Evolutionary conservation across 2,329 filamentous ascomycete genomes (phyloP).

Genomic region (Diaporthe humulicola): DNA sequence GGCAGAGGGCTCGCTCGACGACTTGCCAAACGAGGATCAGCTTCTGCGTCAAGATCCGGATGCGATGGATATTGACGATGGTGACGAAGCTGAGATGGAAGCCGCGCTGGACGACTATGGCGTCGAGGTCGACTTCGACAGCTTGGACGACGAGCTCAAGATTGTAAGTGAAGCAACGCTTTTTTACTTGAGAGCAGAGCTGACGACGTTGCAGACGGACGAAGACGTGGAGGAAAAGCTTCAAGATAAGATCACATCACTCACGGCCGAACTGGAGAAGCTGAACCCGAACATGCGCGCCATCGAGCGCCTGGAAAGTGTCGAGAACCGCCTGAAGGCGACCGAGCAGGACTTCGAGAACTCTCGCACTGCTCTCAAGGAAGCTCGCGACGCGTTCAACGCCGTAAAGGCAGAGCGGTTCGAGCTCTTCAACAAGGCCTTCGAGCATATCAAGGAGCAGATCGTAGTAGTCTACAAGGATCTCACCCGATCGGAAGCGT

Average conservation of each 20-base stretch:
- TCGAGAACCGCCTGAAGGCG: slow-evolving; percentile 83
- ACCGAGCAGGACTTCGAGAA: slow-evolving; percentile 93
- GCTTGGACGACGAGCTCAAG: slow-evolving; percentile 85
- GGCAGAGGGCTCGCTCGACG: slow-evolving; percentile 80
- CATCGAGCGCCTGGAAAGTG: slow-evolving; percentile 88
- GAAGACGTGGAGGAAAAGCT: slow-evolving; percentile 81
- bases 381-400: slow-evolving; percentile 86
- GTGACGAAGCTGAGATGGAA: slow-evolving; percentile 71
- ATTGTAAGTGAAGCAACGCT: slow-evolving; percentile 66
- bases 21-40: slow-evolving; percentile 88
- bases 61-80: slow-evolving; percentile 92
- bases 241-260: slow-evolving; percentile 79
- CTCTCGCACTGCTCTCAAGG: slow-evolving; percentile 79
- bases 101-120: slow-evolving; percentile 88
- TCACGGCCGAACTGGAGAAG: slow-evolving; percentile 88
- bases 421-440: slow-evolving; percentile 95
- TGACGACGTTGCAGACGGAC: slow-evolving; percentile 66
- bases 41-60: slow-evolving; percentile 83
- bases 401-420: slow-evolving; percentile 84
- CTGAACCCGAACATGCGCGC: slow-evolving; percentile 97
- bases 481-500: slow-evolving; percentile 89
- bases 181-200: slow-evolving; percentile 30
- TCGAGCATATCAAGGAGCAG: slow-evolving; percentile 93
- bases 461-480: slow-evolving; percentile 96
- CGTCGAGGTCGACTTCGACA: slow-evolving; percentile 88